Evolutionary conservation across 257 asterid species (phyloP), one percentile per base, ranked within the genome.

Genomic region (Primulina huaijiensis): DNA sequence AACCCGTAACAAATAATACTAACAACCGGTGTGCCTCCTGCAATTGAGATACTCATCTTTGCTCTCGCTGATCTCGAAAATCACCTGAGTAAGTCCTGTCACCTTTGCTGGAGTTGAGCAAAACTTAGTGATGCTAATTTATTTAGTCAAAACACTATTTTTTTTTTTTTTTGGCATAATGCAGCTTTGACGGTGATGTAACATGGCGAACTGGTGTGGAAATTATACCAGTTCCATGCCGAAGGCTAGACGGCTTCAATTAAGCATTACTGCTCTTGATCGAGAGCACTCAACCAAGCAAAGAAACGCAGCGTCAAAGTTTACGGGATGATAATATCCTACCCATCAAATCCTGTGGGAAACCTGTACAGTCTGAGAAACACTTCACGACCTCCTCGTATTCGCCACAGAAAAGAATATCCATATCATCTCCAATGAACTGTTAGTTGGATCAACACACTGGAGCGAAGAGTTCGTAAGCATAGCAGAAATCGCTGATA

Each of bases 321-420:
- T 64, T 86, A 89, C 63, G 94, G 90, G 46, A 73, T 87, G 62
- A 80, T 87, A 46, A 74, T 87, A 9, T 83, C 91, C 0, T 85
- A 85, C 79, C 94, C 94, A 65, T 83, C 89, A 4, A 82, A 85
- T 67, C 92, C 90, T 2, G 89, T n/a, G n/a, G n/a, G n/a, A n/a
- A n/a, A n/a, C n/a, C n/a, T n/a, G 19, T 77, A 80, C 75, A 61
- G 56, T 71, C 76, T 23, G 85, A 19, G 89, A 87, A 60, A 76
- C 77, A 10, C 85, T 87, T 25, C 80, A 63, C 72, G 60, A 71
- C 75, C 84, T 87, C 37, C 62, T 87, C 61, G 94, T 83, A 75
- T 87, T 87, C 7, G 89, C 86, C 7, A 74, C 83, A 4, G 89
- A 87, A 78, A 87, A 85, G 73, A 85, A 82, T 69, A 81, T 87